Conservation (phyloP, 306 rosid genomes). For the apple (Malus domestica) region ASM211411v1 NC_041799.1:31599501-31600000, state of each 20-base stretch:
- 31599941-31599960: not conserved
- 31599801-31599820: not conserved
- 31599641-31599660: not conserved
- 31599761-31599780: not conserved
- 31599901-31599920: not conserved
- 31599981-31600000: slow-evolving; percentile 93
- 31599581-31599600: not conserved
- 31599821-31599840: not conserved
- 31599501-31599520: not conserved
- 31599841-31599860: not conserved
- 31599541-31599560: not conserved
- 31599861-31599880: not conserved
- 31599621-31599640: not conserved
- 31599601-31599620: not conserved
- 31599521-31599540: not conserved
- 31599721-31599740: not conserved
- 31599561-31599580: not conserved
- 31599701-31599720: not conserved
- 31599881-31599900: not conserved
- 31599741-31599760: not conserved
- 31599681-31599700: not conserved
- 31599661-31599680: not conserved
- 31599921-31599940: not conserved
- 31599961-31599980: slow-evolving; percentile 46
- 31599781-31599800: not conserved